Evolutionary conservation across 129 eudicot species (phyloP).

Genomic region (carrot (Daucus carota)): DNA sequence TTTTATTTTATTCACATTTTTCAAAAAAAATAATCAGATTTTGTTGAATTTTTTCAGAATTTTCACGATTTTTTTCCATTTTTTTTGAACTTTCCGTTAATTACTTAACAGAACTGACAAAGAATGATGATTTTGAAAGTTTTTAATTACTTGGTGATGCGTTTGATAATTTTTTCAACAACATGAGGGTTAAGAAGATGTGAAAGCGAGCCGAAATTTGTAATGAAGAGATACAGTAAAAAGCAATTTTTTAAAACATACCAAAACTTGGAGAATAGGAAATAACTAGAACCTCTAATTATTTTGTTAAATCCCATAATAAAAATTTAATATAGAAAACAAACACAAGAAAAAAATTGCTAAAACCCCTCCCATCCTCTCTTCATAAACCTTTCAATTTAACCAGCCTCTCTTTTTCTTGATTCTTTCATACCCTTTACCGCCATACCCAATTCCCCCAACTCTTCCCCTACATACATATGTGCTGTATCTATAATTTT

Average conservation of each 20-base stretch:
- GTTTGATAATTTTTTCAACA: too few species aligned
- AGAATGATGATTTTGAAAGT: too few species aligned
- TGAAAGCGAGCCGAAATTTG: too few species aligned
- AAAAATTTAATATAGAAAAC: not conserved
- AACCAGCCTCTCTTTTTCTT: not conserved
- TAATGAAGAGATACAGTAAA: too few species aligned
- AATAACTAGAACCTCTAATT: not conserved
- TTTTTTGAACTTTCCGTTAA: too few species aligned
- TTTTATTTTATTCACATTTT: too few species aligned
- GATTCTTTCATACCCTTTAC: not conserved
- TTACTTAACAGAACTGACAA: too few species aligned
- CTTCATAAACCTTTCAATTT: conserved; percentile 1
- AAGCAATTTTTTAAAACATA: not conserved
- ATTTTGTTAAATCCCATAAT: not conserved
- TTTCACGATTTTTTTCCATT: too few species aligned
- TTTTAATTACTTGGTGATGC: too few species aligned
- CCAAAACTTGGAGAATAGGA: not conserved
- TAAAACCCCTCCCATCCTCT: conserved; percentile 22
- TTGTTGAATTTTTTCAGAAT: too few species aligned
- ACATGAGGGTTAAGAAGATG: too few species aligned
- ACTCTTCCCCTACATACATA: not conserved
- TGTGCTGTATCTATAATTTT: not conserved
- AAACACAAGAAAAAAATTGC: not conserved
- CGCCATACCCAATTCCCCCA: not conserved
- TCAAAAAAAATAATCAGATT: too few species aligned